Percentiles rank a stretch among this genome's conserved stretches.
phyloP scores from a whole-genome alignment of 2,329 filamentous ascomycete species.

The Grosmannia huntii region DNA sequence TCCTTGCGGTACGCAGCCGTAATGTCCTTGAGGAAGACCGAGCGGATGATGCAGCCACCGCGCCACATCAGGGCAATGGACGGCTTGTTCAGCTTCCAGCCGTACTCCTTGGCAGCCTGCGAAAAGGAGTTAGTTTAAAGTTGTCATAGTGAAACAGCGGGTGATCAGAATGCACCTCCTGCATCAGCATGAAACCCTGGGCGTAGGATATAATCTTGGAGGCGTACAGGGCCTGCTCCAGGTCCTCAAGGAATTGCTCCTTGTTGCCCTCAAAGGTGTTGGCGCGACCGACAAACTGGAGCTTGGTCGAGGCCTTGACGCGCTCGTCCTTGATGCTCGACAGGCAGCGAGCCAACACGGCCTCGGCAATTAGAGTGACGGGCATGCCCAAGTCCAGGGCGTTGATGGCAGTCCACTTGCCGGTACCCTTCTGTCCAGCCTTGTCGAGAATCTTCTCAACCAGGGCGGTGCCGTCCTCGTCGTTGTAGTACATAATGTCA shows the following conservation, averaged over 20 bases:
- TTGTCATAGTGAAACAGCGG: too few species aligned
- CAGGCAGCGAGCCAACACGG: constrained; percentile 89
- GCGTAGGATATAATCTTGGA: constrained; percentile 99
- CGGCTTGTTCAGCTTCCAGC: constrained; percentile 99
- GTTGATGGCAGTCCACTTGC: constrained; percentile 99
- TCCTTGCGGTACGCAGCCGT: constrained; percentile 91
- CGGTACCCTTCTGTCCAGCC: constrained; percentile 97
- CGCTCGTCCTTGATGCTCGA: constrained; percentile 93
- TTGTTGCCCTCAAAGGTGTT: constrained; percentile 81
- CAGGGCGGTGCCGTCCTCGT: constrained; percentile 79
- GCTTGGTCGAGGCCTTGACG: constrained; percentile 63
- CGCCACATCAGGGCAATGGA: constrained; percentile 99
- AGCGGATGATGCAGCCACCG: constrained; percentile 98
- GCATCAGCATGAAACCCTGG: constrained; percentile 99
- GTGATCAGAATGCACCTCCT: constrained; percentile 54
- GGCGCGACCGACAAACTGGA: constrained; percentile 59
- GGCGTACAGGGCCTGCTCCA: constrained; percentile 97
- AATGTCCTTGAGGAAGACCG: constrained; percentile 99
- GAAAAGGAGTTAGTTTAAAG: constrained; percentile 2
- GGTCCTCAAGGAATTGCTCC: constrained; percentile 86
- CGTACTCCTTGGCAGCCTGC: constrained; percentile 87
- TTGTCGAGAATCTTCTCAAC: constrained; percentile 99
- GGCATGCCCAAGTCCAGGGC: constrained; percentile 97
- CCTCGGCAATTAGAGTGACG: constrained; percentile 94
- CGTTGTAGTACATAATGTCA: constrained; percentile 97